Conservation (phyloP, 495 filamentous ascomycete species). For the Pyrenopolyporus hunteri region DNA sequence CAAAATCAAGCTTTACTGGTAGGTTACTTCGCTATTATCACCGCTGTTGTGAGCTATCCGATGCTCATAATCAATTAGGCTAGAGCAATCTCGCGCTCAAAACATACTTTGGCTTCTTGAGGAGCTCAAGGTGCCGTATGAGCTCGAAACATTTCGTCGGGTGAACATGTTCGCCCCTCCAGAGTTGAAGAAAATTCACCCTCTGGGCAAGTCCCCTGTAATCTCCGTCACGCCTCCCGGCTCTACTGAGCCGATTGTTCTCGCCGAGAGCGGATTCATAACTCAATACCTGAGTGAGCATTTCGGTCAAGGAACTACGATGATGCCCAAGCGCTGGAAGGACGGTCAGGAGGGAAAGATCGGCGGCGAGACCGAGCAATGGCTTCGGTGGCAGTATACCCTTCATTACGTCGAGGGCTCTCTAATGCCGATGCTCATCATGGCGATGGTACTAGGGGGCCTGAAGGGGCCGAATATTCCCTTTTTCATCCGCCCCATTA, state of each 20-base stretch:
- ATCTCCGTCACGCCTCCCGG: constrained; percentile 59
- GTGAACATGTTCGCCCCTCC: constrained; percentile 65
- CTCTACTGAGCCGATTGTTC: constrained; percentile 60
- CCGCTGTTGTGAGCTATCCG: not conserved
- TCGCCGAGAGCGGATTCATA: constrained; percentile 83
- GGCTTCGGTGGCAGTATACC: constrained; percentile 76
- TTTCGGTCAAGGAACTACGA: constrained; percentile 56
- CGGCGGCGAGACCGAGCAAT: constrained; percentile 75
- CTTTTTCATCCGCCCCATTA: constrained; percentile 86
- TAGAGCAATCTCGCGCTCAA: constrained; percentile 78
- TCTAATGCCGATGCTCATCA: constrained; percentile 72
- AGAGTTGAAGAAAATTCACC: constrained; percentile 77
- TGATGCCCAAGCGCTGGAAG: constrained; percentile 69
- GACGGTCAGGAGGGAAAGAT: constrained; percentile 60
- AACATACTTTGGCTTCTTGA: constrained; percentile 90
- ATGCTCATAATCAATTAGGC: constrained; percentile 55
- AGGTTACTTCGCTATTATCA: constrained; percentile 23
- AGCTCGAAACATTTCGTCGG: constrained; percentile 77
- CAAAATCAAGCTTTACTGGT: constrained; percentile 83
- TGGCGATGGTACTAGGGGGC: constrained; percentile 42
- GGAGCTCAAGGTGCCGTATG: constrained; percentile 79
- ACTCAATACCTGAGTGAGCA: constrained; percentile 81
- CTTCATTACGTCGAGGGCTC: constrained; percentile 78
- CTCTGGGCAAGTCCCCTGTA: constrained; percentile 83
- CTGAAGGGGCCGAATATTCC: constrained; percentile 70